Conservation (phyloP, 2,329 filamentous ascomycete genomes). For the Dryadomyces quercus-mongolicae region DNA sequence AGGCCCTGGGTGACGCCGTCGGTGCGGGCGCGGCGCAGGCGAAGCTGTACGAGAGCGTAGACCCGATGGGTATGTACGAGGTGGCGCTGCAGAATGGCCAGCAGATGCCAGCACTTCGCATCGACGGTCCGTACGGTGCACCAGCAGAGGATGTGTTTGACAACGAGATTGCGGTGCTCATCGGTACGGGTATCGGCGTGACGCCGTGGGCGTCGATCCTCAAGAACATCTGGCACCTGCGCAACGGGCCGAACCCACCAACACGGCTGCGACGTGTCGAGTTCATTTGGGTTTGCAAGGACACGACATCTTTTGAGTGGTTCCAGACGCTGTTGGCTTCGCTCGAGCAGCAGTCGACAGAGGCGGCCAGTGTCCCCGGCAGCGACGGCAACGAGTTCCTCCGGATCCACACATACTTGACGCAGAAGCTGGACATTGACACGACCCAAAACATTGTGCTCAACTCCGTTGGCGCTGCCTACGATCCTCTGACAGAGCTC, state of each 20-base stretch:
- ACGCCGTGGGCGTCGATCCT: constrained; percentile 79
- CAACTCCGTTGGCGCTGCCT: constrained; percentile 78
- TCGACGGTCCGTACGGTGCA: constrained; percentile 93
- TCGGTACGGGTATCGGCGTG: constrained; percentile 78
- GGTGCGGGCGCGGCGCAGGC: constrained; percentile 79
- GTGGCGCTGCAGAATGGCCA: constrained; percentile 89
- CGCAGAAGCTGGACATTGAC: constrained; percentile 82
- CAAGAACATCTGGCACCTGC: constrained; percentile 97
- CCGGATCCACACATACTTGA: constrained; percentile 96
- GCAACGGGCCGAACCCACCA: constrained; percentile 79
- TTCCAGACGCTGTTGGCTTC: constrained; percentile 90
- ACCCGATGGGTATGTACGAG: constrained; percentile 95
- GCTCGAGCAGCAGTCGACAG: constrained; percentile 73
- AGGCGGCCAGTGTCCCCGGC: constrained; percentile 54
- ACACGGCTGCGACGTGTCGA: constrained; percentile 85
- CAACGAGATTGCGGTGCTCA: constrained; percentile 77
- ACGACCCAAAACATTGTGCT: constrained; percentile 94
- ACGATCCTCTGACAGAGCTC: constrained; percentile 87
- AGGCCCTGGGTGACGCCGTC: constrained; percentile 86
- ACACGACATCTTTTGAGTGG: constrained; percentile 95
- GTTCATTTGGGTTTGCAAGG: constrained; percentile 98
- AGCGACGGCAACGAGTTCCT: constrained; percentile 71
- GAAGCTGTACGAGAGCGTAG: constrained; percentile 81
- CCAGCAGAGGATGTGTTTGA: constrained; percentile 96
- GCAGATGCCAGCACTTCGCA: constrained; percentile 77